A percentile compares a stretch with the other conserved stretches of the same genome.
phyloP scores from a whole-genome alignment of 2,329 filamentous ascomycete genomes.

The Chlorencoelia australis region DNA sequence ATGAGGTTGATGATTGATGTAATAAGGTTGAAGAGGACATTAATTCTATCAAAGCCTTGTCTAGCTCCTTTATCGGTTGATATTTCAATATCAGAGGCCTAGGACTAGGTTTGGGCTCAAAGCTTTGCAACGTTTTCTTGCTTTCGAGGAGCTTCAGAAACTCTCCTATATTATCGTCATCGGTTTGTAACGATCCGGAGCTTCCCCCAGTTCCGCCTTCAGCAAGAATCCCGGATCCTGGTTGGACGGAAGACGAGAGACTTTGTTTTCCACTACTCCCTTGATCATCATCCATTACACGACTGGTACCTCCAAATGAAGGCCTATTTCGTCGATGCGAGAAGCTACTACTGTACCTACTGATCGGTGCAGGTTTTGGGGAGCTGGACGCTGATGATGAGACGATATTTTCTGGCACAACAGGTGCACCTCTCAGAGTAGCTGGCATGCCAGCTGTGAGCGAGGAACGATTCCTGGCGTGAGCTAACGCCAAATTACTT shows the following conservation, averaged over 20 bases:
- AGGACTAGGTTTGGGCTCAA: conserved; percentile 65
- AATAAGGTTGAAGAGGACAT: conserved; percentile 84
- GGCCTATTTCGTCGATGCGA: conserved; percentile 70
- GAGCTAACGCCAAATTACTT: conserved; percentile 37
- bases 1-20: conserved; percentile 71
- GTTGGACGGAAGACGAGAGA: conserved; percentile 58
- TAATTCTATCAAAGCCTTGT: conserved; percentile 81
- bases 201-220: conserved; percentile 57
- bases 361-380: conserved; percentile 67
- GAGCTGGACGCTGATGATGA: conserved; percentile 63
- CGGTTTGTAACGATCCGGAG: conserved; percentile 58
- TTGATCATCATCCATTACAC: conserved; percentile 58
- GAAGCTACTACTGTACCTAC: conserved; percentile 89
- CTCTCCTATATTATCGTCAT: conserved; percentile 88
- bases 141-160: conserved; percentile 84
- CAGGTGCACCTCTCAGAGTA: conserved; percentile 56
- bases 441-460: conserved; percentile 67
- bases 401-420: conserved; percentile 49
- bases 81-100: conserved; percentile 76
- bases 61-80: conserved; percentile 80
- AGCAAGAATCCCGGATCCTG: conserved; percentile 70
- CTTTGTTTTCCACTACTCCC: conserved; percentile 73
- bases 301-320: conserved; percentile 65
- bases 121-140: conserved; percentile 75
- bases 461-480: conserved; percentile 60